Evolutionary conservation across 345 rosid genomes (phyloP).

Genomic region (Atalantia buxifolia): DNA sequence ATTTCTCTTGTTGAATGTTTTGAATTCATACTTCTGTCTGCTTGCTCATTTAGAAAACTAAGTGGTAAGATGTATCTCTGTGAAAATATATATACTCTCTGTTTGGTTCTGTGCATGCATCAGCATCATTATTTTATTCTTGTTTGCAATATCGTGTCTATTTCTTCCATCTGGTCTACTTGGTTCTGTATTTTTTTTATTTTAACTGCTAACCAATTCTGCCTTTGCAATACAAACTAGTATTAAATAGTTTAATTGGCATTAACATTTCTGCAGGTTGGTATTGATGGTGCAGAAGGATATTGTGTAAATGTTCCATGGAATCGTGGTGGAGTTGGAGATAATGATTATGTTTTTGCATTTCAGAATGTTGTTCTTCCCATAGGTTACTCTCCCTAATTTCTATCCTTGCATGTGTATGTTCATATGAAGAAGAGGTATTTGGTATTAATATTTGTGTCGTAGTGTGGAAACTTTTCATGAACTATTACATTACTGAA

Average conservation of each 20-base stretch:
- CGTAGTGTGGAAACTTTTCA: not conserved
- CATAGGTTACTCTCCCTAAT: constrained; percentile 52
- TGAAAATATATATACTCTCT: not conserved
- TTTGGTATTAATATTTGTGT: constrained; percentile 8
- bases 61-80: not conserved
- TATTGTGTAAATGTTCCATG: constrained; percentile 96
- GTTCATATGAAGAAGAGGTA: not conserved
- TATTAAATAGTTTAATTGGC: constrained; percentile 11
- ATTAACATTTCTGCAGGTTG: constrained; percentile 52
- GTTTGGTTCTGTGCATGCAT: not conserved
- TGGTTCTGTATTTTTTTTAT: not conserved
- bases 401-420: not conserved
- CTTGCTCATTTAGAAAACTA: not conserved
- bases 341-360: constrained; percentile 89
- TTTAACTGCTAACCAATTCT: not conserved
- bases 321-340: constrained; percentile 95
- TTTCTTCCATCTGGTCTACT: not conserved
- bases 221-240: not conserved
- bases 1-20: not conserved
- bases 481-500: not conserved
- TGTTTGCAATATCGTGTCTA: not conserved
- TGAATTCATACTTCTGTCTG: not conserved
- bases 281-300: constrained; percentile 86
- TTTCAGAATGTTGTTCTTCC: constrained; percentile 89
- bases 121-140: not conserved